These are phyloP conservation scores for Cladophialophora exuberans DNA, from an alignment of 2,329 filamentous ascomycete genomes.

Conservation along the genomic window DNA sequence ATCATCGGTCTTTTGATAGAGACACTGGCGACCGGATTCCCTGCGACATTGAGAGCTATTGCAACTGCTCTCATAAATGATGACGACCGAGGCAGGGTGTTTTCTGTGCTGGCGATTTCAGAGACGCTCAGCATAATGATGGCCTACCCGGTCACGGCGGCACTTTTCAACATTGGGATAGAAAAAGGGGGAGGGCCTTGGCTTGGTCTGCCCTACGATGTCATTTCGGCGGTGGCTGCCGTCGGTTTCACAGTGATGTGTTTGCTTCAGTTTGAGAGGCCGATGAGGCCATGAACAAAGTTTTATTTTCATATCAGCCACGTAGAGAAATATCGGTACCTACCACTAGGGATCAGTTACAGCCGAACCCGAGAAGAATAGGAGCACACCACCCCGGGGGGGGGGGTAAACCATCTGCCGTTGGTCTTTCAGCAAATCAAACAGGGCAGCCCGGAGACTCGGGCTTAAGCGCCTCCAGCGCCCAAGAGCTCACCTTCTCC, in stretches of 20 bases:
- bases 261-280: constrained; percentile 18
- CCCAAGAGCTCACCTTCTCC: too few relatives aligned
- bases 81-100: constrained; percentile 53
- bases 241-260: constrained; percentile 13
- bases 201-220: constrained; percentile 52
- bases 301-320: constrained; percentile 1
- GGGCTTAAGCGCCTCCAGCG: neutral
- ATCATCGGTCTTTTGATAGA: constrained; percentile 52
- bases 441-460: too few relatives aligned
- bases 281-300: constrained; percentile 1
- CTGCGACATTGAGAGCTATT: constrained; percentile 50
- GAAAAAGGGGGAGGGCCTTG: constrained; percentile 47
- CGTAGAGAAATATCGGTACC: too few relatives aligned
- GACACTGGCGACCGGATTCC: constrained; percentile 53
- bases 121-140: constrained; percentile 53
- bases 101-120: constrained; percentile 54
- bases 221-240: constrained; percentile 13
- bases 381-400: neutral
- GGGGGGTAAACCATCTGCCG: neutral
- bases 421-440: too few relatives aligned
- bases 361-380: neutral
- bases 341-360: neutral
- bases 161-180: constrained; percentile 52
- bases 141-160: constrained; percentile 51
- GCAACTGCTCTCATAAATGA: constrained; percentile 53